Evolutionary conservation across 2,329 filamentous ascomycete genomes (phyloP), one percentile per base, ranked within the genome.

Genomic region (Pyricularia pennisetigena): DNA sequence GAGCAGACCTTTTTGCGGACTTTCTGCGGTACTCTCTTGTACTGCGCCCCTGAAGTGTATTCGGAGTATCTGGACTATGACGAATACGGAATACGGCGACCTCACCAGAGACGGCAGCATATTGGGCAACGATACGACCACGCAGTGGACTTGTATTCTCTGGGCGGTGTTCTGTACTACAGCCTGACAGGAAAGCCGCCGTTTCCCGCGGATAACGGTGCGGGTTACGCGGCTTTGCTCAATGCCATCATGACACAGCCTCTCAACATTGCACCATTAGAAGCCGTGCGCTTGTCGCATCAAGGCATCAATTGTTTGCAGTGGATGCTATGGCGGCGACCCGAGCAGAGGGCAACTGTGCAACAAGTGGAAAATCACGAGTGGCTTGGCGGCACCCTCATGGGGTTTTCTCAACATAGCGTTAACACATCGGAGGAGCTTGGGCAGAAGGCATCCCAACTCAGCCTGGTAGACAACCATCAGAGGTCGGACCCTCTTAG

Each of bases 1-100:
- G 89, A 93, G 70, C 90, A 97, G 74, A 97, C 94, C 0, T 97
- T 97, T 74, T 81, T 98, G 54, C 93, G 94, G 76, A 99, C 95
- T 0, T 99, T 99, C 74, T 99, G 95, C 75, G 95, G 96, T 35
- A 99, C 95, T 0, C 81, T 99, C 30, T 82, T 99, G 3, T 99
- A 98, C 78, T 98, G 95, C 76, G 95, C 95, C 0, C 95, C 95
- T 0, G 95, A 99, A 75, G 94, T 99, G 2, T 99, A 98, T 74
- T 93, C 91, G 8, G 88, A 89, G 69, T 90, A 85, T 72, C 77
- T 79, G 28, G 85, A 89, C 71, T 89, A 89, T 66, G 90, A 96
- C 73, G 89, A 91, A 72, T 82, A 87, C 65, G 88, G 86, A n/a
- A 85, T 88, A 69, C 82, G 88, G 54, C 84, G 83, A 54, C 83